Percentiles rank a stretch among this genome's conserved stretches.
phyloP scores from a whole-genome alignment of 2,329 filamentous ascomycete species.

The Fusarium nodosum region DNA sequence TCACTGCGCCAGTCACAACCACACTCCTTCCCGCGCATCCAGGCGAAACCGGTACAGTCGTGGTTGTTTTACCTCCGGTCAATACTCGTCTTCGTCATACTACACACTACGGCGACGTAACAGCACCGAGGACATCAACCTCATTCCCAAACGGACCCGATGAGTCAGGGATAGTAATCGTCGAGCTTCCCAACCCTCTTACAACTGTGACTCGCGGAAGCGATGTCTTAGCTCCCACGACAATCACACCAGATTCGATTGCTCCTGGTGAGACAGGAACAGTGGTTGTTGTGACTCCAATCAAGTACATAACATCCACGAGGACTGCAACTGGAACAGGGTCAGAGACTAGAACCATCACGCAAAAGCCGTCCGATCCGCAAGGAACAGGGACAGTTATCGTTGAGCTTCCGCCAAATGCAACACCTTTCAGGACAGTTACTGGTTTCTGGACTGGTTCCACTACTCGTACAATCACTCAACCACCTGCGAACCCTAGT shows the following conservation, averaged over 20 bases:
- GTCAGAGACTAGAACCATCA: neutral
- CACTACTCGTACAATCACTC: neutral
- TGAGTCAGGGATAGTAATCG: neutral
- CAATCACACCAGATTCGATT: neutral
- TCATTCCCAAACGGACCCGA: neutral
- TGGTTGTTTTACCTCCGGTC: neutral
- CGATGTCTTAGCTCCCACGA: neutral
- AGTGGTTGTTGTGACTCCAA: neutral
- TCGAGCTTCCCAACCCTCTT: constrained; percentile 3
- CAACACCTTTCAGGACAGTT: neutral
- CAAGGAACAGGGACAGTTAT: neutral
- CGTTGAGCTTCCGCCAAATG: neutral
- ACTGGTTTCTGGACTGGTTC: neutral
- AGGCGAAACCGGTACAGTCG: neutral
- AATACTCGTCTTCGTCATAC: constrained; percentile 11
- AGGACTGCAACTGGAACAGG: neutral
- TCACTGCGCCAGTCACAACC: neutral
- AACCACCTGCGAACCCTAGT: neutral
- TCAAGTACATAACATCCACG: neutral
- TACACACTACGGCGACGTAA: constrained; percentile 7
- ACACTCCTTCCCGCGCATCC: neutral
- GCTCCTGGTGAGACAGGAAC: constrained; percentile 1
- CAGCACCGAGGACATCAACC: neutral
- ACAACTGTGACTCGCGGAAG: neutral
- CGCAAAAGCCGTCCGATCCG: neutral